Base-by-base conservation (phyloP, 495 filamentous ascomycete genomes). In the Beverwykella pulmonaria region DNA sequence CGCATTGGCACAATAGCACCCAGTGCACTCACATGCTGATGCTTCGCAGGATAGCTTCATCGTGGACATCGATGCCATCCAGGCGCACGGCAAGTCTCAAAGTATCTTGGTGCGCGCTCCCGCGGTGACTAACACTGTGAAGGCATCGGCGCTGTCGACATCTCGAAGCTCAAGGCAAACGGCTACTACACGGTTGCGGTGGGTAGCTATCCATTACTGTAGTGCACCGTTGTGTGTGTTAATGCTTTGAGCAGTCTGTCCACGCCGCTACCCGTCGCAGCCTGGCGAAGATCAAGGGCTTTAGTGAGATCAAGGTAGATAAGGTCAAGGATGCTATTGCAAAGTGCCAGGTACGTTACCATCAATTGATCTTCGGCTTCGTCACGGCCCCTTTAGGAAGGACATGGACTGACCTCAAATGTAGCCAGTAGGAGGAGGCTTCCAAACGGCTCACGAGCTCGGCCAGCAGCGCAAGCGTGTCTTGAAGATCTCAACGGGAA, bases 291-390 rank as follows among this genome's bases (percentile, higher is more conserved):
- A 90, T 92, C 74, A 90, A 89, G 73, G 90, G 90, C 7, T 91
- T 92, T 76, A 91, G 88, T 59, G 90, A 92, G 71, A 81, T 87
- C 71, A 92, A 92, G 75, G 90, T 92, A 14, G 90, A 92, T 62
- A 92, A 91, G 73, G 81, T 92, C 73, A 92, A 91, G 71, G 90
- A 92, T 68, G 90, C 90, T 22, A 83, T 88, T 41, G 79, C 82
- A 63, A 92, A 92, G 71, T 87, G 87, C 63, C 78, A 87, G 71
- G 89, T 90, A 76, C 53, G 79, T 68, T 20, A 8, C 23, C 1
- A 29, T 15, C 30, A 22, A 64, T 10, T 44, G 19, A 32, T 29
- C 19, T 55, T 29, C 19, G n/a, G 25, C 1, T 19, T 32, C n/a
- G n/a, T n/a, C n/a, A n/a, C n/a, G n/a, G n/a, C n/a, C n/a, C n/a